Percentiles rank a stretch among this genome's conserved stretches.
These are phyloP conservation scores for Creolimax fragrantissima DNA, from an alignment of 78 protist species.

Conservation along the genomic window DNA sequence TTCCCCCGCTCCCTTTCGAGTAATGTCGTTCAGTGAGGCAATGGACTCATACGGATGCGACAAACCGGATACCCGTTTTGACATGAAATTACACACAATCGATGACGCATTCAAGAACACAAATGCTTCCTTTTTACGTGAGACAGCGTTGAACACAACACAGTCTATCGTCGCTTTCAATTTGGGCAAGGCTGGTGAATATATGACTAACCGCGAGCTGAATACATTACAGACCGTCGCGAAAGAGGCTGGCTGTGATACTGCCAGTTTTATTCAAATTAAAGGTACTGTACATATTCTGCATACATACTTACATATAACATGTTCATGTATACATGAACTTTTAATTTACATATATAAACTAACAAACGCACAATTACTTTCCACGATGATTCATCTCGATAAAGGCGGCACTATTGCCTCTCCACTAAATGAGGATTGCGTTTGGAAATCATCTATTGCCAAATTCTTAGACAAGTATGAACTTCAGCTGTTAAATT, in stretches of 20 bases:
- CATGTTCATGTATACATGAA: no score
- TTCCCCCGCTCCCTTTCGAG: constrained; percentile 1
- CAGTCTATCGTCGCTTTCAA: background rate
- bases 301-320: no score
- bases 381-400: no score
- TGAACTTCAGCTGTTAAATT: no score
- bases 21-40: constrained; percentile 22
- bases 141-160: background rate
- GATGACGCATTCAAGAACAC: background rate
- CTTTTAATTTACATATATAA: no score
- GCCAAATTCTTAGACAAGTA: background rate
- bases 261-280: background rate
- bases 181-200: background rate
- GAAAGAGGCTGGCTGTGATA: background rate
- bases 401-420: no score
- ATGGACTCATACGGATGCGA: constrained; percentile 26
- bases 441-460: background rate
- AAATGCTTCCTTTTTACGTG: background rate
- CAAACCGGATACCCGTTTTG: constrained; percentile 67
- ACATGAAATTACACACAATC: constrained; percentile 18
- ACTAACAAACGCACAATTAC: no score
- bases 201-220: background rate
- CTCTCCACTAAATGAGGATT: background rate
- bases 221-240: background rate
- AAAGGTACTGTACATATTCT: no score